Conservation (phyloP, 23 red algal genomes). For the Gracilaria gracilis region DNA sequence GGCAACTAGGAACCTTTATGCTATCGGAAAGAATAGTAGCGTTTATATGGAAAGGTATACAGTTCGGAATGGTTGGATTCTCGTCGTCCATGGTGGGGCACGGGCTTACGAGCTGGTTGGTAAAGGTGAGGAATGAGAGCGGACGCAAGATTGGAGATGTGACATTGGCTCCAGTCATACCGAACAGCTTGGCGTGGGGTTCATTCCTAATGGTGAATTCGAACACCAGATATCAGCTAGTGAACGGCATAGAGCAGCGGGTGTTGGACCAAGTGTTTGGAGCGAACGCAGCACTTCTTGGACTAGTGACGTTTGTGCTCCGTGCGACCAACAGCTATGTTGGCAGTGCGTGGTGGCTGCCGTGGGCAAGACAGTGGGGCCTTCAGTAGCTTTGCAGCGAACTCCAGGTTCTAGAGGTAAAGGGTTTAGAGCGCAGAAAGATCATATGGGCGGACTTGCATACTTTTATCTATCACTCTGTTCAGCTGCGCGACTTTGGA, state of each 20-base stretch:
- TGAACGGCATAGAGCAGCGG: slow-evolving; percentile 78
- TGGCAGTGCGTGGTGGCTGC: slow-evolving; percentile 88
- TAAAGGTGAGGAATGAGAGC: slow-evolving; percentile 50
- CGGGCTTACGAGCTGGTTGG: slow-evolving; percentile 79
- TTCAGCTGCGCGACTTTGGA: no score
- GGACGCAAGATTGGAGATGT: slow-evolving; percentile 42
- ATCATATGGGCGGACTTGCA: not conserved
- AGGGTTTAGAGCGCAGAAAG: not conserved
- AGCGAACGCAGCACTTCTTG: slow-evolving; percentile 40
- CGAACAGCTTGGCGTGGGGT: slow-evolving; percentile 85
- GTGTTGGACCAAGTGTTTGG: slow-evolving; percentile 62
- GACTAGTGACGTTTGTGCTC: slow-evolving; percentile 65
- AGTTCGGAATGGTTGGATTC: slow-evolving; percentile 92
- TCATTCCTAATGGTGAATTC: slow-evolving; percentile 77
- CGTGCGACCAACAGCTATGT: slow-evolving; percentile 89
- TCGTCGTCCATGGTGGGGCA: slow-evolving; percentile 89
- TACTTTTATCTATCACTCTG: no score
- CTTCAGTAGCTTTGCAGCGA: slow-evolving; percentile 66
- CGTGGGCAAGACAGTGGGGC: slow-evolving; percentile 73
- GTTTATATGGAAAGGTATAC: slow-evolving; percentile 78
- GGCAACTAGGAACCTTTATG: slow-evolving; percentile 72
- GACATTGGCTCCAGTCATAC: slow-evolving; percentile 80
- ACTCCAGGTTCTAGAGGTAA: not conserved
- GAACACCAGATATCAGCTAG: slow-evolving; percentile 85
- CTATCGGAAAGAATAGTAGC: slow-evolving; percentile 50